Base-by-base conservation (phyloP, 176 grass and related monocot genomes). In the Cenchrus fungigraminus region DNA sequence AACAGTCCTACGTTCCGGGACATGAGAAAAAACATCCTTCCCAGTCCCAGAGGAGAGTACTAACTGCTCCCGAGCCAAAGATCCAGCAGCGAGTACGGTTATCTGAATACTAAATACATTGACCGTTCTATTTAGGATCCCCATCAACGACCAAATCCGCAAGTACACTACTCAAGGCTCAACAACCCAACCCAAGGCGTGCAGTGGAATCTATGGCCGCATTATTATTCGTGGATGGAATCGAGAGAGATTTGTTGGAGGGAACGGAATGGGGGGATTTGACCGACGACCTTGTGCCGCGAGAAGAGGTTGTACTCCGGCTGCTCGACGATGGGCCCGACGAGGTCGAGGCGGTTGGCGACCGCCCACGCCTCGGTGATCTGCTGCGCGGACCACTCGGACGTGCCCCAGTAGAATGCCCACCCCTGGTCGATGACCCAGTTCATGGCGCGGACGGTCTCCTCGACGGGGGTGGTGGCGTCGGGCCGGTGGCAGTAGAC, bases 231-330 rank as follows among this genome's bases (percentile, higher is more conserved):
- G 37, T 40, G 37, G 4, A 59, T n/a, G 19, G 9, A 45, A 77
- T 44, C 19, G 56, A 42, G 0, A 0, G 31, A 32, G 31, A 32
- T 32, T 32, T 25, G 9, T 25, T 58, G 9, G 2, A 71, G 49
- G 44, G 14, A 13, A 44, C 31, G 31, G 65, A 16, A 60, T 44
- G 6, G 52, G 58, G 4, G 10, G 20, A 34, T 2, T 10, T 1
- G 7, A 9, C 9, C 32, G 52, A 13, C 3, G n/a, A 98, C 96
- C 93, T 99, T 99, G 87, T 99, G 97, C 0, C 97, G 62, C 2
- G 97, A 94, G 86, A 99, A 95, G 73, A 96, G 97, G 80, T 99
- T 99, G 91, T 96, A 99, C 82, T 99, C 97, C 0, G 97, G 97
- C 88, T 99, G 97, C 82, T 99, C 97, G 83, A 89, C 97, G 89